Evolutionary conservation across 345 rosid species (phyloP), one percentile per base, ranked within the genome.

Genomic region (Brassica juncea): DNA sequence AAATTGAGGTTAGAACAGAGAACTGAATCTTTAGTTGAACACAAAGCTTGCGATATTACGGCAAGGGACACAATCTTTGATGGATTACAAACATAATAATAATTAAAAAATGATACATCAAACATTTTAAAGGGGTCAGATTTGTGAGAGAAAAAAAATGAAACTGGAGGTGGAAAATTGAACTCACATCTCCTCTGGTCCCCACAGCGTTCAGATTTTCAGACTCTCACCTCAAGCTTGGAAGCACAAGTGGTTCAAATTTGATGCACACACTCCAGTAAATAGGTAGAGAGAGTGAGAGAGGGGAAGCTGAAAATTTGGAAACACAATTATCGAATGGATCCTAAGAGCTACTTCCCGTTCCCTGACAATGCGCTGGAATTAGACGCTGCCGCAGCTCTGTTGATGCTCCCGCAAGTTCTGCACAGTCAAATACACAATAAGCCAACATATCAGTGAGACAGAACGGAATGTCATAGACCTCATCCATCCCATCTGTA

Each of bases 311-410:
- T 67, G 69, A 23, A 16, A 15, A 31, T 74, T 70, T 75, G 72
- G 76, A 70, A 71, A 80, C 71, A 31, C 61, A 19, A 19, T 19
- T 28, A 68, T 60, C 14, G 25, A 54, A 54, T 54, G 60, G 65
- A 79, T 70, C 72, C 80, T 75, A 74, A 19, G 80, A 80, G 80
- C 83, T 80, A 70, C 72, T 75, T 80, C 83, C 80, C 32, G 42
- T 75, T 64, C 83, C 80, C 79, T 75, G 80, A 62, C 76, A 54
- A 58, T 87, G 89, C 78, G 84, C 88, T 9, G 98, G 98, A 35
- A 91, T 89, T 76, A 96, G 90, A 8, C 91, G 92, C 12, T 86
- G 85, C 4, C 90, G 84, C 69, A 96, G 86, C 78, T 92, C 99
- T 31, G 85, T 2, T 39, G 97, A 78, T 76, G 91, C 97, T 62